Conservation (phyloP, 495 filamentous ascomycete genomes). For the Peziza echinospora region DNA sequence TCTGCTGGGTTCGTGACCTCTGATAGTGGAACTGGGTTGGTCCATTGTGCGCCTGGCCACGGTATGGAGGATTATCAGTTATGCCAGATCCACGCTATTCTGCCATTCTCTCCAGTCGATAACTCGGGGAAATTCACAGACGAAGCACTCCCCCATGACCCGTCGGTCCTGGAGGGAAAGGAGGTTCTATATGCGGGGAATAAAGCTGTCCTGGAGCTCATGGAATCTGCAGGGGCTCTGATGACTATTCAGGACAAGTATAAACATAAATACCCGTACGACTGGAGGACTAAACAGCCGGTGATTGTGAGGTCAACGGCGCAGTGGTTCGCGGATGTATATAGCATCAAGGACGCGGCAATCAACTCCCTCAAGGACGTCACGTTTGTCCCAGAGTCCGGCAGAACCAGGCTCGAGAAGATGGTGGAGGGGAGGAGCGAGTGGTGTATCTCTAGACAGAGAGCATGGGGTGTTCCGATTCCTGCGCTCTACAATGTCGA, state of each 20-base stretch:
- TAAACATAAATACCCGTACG: conserved; percentile 85
- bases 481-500: conserved; percentile 60
- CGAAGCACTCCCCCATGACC: conserved; percentile 46
- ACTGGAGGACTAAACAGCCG: conserved; percentile 87
- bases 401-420: conserved; percentile 49
- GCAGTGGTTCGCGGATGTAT: conserved; percentile 95
- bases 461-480: conserved; percentile 91
- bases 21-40: conserved; percentile 72
- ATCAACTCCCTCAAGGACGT: conserved; percentile 46
- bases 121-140: conserved; percentile 56
- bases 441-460: conserved; percentile 98
- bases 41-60: conserved; percentile 85
- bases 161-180: conserved; percentile 36
- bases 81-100: conserved; percentile 42
- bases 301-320: conserved; percentile 79
- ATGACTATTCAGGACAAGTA: conserved; percentile 41
- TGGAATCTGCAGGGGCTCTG: conserved; percentile 32
- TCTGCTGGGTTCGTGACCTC: conserved; percentile 69
- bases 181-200: conserved; percentile 44
- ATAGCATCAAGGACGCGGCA: conserved; percentile 49
- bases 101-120: conserved; percentile 59
- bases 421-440: conserved; percentile 76
- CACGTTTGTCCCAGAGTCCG: conserved; percentile 52
- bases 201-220: conserved; percentile 41
- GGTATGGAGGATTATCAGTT: conserved; percentile 91